These are phyloP conservation scores for Olyra latifolia DNA, from an alignment of 176 grass and related monocot genomes.

Conservation along the genomic window DNA sequence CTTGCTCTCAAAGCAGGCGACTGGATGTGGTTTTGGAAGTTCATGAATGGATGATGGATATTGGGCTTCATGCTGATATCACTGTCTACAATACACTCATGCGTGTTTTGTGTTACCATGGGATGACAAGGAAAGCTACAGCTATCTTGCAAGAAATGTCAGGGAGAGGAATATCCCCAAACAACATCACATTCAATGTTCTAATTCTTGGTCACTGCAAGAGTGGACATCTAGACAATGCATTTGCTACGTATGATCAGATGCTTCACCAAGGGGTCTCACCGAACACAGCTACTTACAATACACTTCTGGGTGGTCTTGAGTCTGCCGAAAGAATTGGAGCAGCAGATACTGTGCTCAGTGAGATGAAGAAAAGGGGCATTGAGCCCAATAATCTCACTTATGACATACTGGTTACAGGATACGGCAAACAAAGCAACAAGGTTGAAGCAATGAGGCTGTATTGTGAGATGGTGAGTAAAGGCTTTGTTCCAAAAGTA, in stretches of 20 bases:
- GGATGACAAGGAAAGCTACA: conserved; percentile 67
- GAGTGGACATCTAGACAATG: conserved; percentile 61
- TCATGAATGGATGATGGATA: conserved; percentile 62
- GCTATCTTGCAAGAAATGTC: conserved; percentile 72
- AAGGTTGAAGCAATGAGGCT: conserved; percentile 68
- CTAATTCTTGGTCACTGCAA: conserved; percentile 92
- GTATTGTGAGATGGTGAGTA: conserved; percentile 87
- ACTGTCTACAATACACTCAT: conserved; percentile 70
- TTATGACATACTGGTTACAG: conserved; percentile 87
- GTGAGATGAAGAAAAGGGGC: conserved; percentile 64
- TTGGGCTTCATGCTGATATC: conserved; percentile 57
- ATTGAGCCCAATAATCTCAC: conserved; percentile 64
- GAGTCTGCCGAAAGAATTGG: conserved; percentile 67
- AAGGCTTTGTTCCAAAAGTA: conserved; percentile 88
- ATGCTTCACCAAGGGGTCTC: conserved; percentile 58
- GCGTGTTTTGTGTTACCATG: conserved; percentile 69
- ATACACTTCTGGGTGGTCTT: conserved; percentile 84
- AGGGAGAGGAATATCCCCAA: conserved; percentile 58
- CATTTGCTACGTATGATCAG: conserved; percentile 65
- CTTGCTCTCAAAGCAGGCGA: conserved; percentile 60
- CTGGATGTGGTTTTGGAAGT: conserved; percentile 55
- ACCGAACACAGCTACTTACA: conserved; percentile 79
- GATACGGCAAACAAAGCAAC: conserved; percentile 70
- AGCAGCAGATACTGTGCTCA: conserved; percentile 58
- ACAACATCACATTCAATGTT: conserved; percentile 75